Base-by-base conservation (phyloP, 2,329 filamentous ascomycete species). In the Colletotrichum lupini region DNA sequence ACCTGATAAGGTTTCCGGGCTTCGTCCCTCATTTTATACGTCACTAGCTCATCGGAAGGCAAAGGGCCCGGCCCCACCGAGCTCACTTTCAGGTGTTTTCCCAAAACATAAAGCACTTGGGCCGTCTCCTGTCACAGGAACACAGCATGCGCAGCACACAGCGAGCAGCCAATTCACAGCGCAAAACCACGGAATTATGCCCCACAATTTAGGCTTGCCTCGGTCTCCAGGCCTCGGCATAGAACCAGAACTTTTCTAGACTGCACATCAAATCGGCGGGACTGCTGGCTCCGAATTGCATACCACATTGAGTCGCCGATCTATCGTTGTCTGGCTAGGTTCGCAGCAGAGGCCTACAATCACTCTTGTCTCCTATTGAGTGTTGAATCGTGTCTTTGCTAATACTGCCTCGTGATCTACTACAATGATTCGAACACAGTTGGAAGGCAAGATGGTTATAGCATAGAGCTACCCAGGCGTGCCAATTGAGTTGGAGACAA, bases 191-290 rank as follows among this genome's bases (percentile, higher is more conserved):
- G n/a, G 67, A 12, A 32, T 9, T 35, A n/a, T 8, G 8, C 28
- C 22, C 71, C 71, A 66, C 55, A 71, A 24, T 73, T 73, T 70
- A 70, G 71, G 56, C 60, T 70, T 70, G 60, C 60, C 55, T 73
- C 66, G 59, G 66, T 42, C 30, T 59, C 42, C 30, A 59, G 16
- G 28, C 59, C 42, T 73, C 56, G 56, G 66, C 35, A n/a, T 57
- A 42, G 35, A 32, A 24, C 58, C 37, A 42, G 28, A 64, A 64
- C 16, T n/a, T 56, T 24, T 56, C 42, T 49, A 53, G 6, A 28
- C 49, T 8, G 37, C 16, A 42, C 19, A 30, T n/a, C 28, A 19
- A 58, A 16, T 72, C 53, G 66, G 69, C 52, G 53, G 35, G 42
- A 69, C 28, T 64, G n/a, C 46, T 59, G 30, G 55, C 30, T 22